Evolutionary conservation across 2,329 filamentous ascomycete species (phyloP).

Genomic region (Chrysoporthe austroafricana): DNA sequence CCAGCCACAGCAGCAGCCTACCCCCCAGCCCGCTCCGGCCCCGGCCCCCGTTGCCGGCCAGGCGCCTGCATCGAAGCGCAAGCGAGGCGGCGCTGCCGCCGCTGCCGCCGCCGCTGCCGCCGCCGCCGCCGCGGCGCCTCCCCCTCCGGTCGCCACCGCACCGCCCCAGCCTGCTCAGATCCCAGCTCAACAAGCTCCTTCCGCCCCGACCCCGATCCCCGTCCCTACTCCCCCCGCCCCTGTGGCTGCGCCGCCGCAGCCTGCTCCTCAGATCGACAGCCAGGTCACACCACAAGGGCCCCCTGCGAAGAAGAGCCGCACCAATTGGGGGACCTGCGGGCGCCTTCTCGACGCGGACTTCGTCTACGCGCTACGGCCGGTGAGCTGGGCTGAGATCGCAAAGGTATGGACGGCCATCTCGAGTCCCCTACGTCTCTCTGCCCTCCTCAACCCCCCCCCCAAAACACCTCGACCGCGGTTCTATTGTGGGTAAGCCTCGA

Average conservation of each 20-base stretch:
- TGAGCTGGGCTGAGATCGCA: slow-evolving; percentile 96
- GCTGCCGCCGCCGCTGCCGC: slow-evolving; percentile 38
- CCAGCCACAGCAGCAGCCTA: slow-evolving; percentile 36
- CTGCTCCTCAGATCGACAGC: slow-evolving; percentile 37
- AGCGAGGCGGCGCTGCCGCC: slow-evolving; percentile 45
- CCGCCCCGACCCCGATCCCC: slow-evolving; percentile 34
- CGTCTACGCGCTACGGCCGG: too few relatives aligned
- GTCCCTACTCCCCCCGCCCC: slow-evolving; percentile 36
- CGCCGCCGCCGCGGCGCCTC: slow-evolving; percentile 36
- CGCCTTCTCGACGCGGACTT: too few relatives aligned
- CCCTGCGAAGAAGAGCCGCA: slow-evolving; percentile 86
- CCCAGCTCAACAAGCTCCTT: slow-evolving; percentile 38
- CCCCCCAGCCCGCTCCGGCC: slow-evolving; percentile 35
- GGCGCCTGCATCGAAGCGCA: slow-evolving; percentile 30
- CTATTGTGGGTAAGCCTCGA: too few relatives aligned
- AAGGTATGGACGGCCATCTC: slow-evolving; percentile 64
- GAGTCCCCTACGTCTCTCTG: not conserved
- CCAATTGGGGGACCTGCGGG: too few relatives aligned
- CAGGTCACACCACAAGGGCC: slow-evolving; percentile 48
- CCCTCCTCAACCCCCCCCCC: too few relatives aligned
- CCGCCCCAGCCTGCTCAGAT: slow-evolving; percentile 40
- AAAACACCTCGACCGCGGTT: too few relatives aligned
- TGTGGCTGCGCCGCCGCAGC: slow-evolving; percentile 35
- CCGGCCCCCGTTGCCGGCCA: slow-evolving; percentile 32
- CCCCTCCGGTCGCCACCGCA: slow-evolving; percentile 36